Base-by-base conservation (phyloP, 2,329 filamentous ascomycete genomes). In the Pseudocercospora musae region DNA sequence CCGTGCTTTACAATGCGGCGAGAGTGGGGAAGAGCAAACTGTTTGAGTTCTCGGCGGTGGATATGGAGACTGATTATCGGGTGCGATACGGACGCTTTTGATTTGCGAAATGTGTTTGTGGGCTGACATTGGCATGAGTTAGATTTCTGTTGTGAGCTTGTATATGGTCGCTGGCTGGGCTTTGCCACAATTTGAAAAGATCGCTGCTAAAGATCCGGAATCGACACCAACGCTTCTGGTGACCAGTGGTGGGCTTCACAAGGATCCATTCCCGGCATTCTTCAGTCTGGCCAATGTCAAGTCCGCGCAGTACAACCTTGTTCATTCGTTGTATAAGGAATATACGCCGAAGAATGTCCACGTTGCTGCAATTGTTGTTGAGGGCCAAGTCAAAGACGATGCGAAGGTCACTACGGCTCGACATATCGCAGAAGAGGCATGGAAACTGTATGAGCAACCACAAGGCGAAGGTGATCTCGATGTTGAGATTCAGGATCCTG, bases 1-100 rank as follows among this genome's bases (percentile, higher is more conserved):
- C 77, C 10, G 72, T 84, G 1, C 78, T 82, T 50, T 84, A 78
- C 75, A 84, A 84, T 64, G 81, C 82, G 0, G 82, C 82, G 1
- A 71, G 78, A 0, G 77, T 83, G 2, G 74, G 74, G 10, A 72
- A 75, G 1, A 78, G 75, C 9, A 69, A 74, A 1, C 70, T 81
- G 1, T 69, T 83, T 7, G 71, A 75, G 18, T 77, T 77, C 31
- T 65, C 67, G 4, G 75, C 80, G 1, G 71, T 77, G 33, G 78
- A 82, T 27, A 76, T 84, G 5, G 71, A 82, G 18, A 74, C 78
- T 52, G 82, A 84, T 61, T 78, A 83, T 55, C 79, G 78, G 70
- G 81, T 82, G 8, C 31, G 48, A 56, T 18, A 1, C 8, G 37
- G 8, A 5, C 18, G 20, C 21, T 25, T 33, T 60, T 18, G 29